Base-by-base conservation (phyloP, 139 green algal species). In the Auxenochlorella pyrenoidosa region DNA sequence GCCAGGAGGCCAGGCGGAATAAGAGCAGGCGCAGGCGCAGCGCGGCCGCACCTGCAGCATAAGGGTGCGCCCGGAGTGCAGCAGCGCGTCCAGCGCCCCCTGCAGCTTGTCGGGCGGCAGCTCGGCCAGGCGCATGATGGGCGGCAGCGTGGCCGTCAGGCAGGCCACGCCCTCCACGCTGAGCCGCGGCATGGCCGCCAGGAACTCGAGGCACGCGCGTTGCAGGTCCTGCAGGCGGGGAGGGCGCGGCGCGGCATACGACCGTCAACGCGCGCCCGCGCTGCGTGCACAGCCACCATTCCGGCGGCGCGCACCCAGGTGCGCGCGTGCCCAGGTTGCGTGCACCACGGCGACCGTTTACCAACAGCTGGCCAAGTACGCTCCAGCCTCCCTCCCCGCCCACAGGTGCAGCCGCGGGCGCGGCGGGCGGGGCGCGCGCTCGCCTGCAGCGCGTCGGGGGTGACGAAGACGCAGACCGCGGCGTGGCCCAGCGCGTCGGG, bases 81-180 rank as follows among this genome's bases (percentile, higher is more conserved):
- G 80, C 80, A 75, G 66, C 40, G 26, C 43, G 40, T 85, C 80
- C 80, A 85, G 63, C 63, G 68, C 80, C 12, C 22, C 40, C 28
- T 76, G 40, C 63, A 85, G 63, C 59, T 75, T 21, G 5, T 12
- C 28, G 5, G 80, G 59, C 10, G 80, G 40, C 63, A 85, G 60
- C 38, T 76, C 80, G 10, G 80, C 80, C 28, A 76, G 60, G 34
- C 63, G 40, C 60, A 85, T 38, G 28, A 85, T 76, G 80, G 80
- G 60, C 28, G 80, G 80, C 80, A 85, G 63, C 38, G 63, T 41
- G 26, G 63, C 26, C 21, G 66, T 75, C 21, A 85, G 58, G 60
- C 80, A 85, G 1, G 80, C 80, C 63, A 85, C 80, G 5, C 80
- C 80, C 63, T 85, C 80, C 63, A 85, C 80, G 3, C 38, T 63